phyloP scores from a whole-genome alignment of 1,284 basidiomycete species.

The Rhodofomes roseus region DNA sequence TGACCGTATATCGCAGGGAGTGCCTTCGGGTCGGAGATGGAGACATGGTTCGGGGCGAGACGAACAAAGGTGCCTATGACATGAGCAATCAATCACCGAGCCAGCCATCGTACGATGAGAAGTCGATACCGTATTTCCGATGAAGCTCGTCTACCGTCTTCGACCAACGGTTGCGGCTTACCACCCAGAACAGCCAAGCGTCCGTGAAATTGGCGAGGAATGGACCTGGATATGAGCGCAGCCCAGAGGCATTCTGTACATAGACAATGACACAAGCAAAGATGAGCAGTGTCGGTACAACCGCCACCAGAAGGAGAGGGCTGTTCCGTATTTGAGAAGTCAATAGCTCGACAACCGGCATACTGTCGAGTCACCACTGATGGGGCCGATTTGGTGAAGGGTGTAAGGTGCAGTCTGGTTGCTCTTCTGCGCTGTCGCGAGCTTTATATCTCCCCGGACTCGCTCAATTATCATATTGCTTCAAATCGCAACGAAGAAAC shows the following conservation, averaged over 20 bases:
- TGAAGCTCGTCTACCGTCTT: slow-evolving; percentile 69
- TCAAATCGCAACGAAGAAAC: too few species aligned
- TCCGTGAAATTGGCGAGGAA: slow-evolving; percentile 70
- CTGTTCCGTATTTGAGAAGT: not conserved
- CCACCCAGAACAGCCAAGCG: slow-evolving; percentile 51
- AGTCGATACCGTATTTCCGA: slow-evolving; percentile 56
- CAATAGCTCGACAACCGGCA: not conserved
- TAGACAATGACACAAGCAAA: not conserved
- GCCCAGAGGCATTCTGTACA: not conserved
- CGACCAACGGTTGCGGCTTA: slow-evolving; percentile 39
- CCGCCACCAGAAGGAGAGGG: not conserved
- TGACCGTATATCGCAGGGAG: slow-evolving; percentile 70
- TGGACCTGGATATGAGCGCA: slow-evolving; percentile 60
- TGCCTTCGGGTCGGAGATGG: slow-evolving; percentile 73
- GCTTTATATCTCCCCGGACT: not conserved
- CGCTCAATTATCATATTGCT: too few species aligned
- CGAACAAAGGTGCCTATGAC: slow-evolving; percentile 66
- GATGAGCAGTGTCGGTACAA: not conserved
- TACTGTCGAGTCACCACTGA: not conserved
- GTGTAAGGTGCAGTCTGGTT: not conserved
- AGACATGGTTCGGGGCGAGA: slow-evolving; percentile 80
- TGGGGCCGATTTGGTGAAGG: not conserved
- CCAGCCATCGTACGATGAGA: not conserved
- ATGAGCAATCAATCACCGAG: not conserved
- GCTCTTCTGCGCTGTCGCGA: too few species aligned